A percentile compares a stretch with the other conserved stretches of the same genome.
These are phyloP conservation scores for Amesomyces nigricolor DNA, from an alignment of 2,329 filamentous ascomycete genomes.

Conservation along the genomic window DNA sequence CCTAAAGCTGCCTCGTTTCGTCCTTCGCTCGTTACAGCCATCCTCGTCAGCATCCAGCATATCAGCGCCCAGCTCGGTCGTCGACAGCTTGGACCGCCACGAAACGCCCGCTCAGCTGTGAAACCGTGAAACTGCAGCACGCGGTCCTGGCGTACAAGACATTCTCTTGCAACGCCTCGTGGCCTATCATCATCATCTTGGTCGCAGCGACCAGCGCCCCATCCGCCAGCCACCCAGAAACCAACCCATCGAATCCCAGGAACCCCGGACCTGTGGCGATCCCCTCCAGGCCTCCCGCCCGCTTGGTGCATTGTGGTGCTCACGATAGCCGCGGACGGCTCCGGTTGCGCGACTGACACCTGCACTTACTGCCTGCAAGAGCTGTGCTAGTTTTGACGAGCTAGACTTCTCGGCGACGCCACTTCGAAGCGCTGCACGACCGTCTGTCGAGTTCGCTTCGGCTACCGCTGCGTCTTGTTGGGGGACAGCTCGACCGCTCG, in stretches of 20 bases:
- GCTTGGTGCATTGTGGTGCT: constrained; percentile 16
- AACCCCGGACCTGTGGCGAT: constrained; percentile 18
- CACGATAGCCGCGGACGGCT: constrained; percentile 5
- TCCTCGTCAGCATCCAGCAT: neutral
- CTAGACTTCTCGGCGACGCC: constrained; percentile 18
- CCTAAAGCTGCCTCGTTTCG: constrained; percentile 1
- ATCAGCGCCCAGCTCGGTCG: constrained; percentile 14
- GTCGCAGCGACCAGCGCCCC: constrained; percentile 18
- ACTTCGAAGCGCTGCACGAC: constrained; percentile 18
- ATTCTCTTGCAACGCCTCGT: constrained; percentile 14
- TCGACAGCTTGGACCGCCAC: constrained; percentile 13
- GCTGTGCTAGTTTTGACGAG: constrained; percentile 3
- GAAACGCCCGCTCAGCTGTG: constrained; percentile 11
- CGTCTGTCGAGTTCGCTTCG: constrained; percentile 15
- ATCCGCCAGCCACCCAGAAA: constrained; percentile 23
- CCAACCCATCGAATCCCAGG: constrained; percentile 20
- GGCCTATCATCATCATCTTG: constrained; percentile 22
- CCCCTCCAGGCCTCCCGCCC: constrained; percentile 20
- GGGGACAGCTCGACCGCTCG: constrained; percentile 12
- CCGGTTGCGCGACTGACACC: constrained; percentile 16
- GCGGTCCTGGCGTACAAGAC: constrained; percentile 18
- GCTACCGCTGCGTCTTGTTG: constrained; percentile 11
- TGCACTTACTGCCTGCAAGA: constrained; percentile 11
- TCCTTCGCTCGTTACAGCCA: neutral
- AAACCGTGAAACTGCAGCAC: constrained; percentile 18